Evolutionary conservation across 257 asterid species (phyloP).

Genomic region (Ilex asprella): DNA sequence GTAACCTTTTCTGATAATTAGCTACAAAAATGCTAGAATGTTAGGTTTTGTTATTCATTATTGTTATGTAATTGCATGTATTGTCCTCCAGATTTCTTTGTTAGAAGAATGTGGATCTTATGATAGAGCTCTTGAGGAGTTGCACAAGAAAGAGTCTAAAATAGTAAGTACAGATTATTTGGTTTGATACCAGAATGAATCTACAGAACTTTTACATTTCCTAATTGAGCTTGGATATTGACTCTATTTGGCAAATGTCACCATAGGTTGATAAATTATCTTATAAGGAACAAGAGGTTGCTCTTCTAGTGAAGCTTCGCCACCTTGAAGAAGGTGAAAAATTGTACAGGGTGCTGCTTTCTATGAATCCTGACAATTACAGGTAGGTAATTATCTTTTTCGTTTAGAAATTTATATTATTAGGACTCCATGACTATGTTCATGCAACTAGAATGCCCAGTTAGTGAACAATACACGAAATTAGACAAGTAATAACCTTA

Average conservation of each 20-base stretch:
- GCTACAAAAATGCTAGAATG: not conserved
- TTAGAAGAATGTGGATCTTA: slow-evolving; percentile 82
- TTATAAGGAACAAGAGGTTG: slow-evolving; percentile 84
- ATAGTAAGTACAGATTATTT: slow-evolving; percentile 51
- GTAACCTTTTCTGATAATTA: not conserved
- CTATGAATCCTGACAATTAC: slow-evolving; percentile 93
- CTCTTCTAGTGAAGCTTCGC: slow-evolving; percentile 79
- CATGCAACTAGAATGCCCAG: too few species aligned
- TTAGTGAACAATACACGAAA: too few species aligned
- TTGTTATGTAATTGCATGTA: not conserved
- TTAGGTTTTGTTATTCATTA: not conserved
- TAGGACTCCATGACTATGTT: too few species aligned
- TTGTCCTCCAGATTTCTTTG: slow-evolving; percentile 54
- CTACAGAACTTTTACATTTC: slow-evolving; percentile 5
- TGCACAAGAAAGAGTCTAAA: slow-evolving; percentile 73
- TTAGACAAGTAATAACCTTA: too few species aligned
- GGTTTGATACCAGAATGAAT: not conserved
- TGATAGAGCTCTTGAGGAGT: slow-evolving; percentile 89
- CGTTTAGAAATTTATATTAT: too few species aligned
- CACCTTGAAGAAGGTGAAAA: slow-evolving; percentile 72
- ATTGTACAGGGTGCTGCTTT: slow-evolving; percentile 62
- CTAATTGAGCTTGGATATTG: slow-evolving; percentile 2
- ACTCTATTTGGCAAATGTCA: slow-evolving; percentile 16
- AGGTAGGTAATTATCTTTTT: slow-evolving; percentile 31
- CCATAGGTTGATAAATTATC: slow-evolving; percentile 77